phyloP scores from a whole-genome alignment of 2,329 filamentous ascomycete species.

The Fusarium burgessii region DNA sequence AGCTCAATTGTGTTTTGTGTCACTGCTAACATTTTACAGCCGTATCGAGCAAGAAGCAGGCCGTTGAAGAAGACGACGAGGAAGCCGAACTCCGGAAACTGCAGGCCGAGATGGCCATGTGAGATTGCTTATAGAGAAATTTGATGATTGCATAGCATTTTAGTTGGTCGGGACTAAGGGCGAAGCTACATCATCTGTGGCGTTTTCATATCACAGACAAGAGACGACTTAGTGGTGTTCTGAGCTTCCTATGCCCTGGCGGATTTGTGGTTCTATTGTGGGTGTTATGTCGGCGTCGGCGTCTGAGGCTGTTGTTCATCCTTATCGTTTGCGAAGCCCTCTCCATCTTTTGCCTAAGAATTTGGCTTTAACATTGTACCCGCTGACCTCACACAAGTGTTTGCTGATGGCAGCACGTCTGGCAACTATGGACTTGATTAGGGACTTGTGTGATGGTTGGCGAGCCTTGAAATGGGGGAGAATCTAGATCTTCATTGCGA shows the following conservation, averaged over 20 bases:
- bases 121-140: slow-evolving; percentile 42
- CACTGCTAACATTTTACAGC: slow-evolving; percentile 44
- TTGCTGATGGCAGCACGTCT: slow-evolving; percentile 1
- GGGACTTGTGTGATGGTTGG: slow-evolving; percentile 7
- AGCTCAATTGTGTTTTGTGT: background rate
- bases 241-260: slow-evolving; percentile 30
- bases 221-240: slow-evolving; percentile 26
- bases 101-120: slow-evolving; percentile 98
- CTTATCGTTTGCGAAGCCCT: slow-evolving; percentile 38
- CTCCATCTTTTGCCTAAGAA: slow-evolving; percentile 33
- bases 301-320: slow-evolving; percentile 45
- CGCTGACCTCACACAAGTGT: background rate
- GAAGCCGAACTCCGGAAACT: slow-evolving; percentile 93
- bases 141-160: slow-evolving; percentile 44
- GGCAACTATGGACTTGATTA: background rate
- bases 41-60: slow-evolving; percentile 54
- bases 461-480: slow-evolving; percentile 32
- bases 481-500: slow-evolving; percentile 47
- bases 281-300: slow-evolving; percentile 51
- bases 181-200: slow-evolving; percentile 14
- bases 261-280: slow-evolving; percentile 41
- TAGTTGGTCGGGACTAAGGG: slow-evolving; percentile 35
- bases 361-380: slow-evolving; percentile 24
- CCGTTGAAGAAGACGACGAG: slow-evolving; percentile 87
- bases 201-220: slow-evolving; percentile 29